A percentile compares a stretch with the other conserved stretches of the same genome.
phyloP scores from a whole-genome alignment of 2,329 filamentous ascomycete genomes.

The Verticillium klebahnii region DNA sequence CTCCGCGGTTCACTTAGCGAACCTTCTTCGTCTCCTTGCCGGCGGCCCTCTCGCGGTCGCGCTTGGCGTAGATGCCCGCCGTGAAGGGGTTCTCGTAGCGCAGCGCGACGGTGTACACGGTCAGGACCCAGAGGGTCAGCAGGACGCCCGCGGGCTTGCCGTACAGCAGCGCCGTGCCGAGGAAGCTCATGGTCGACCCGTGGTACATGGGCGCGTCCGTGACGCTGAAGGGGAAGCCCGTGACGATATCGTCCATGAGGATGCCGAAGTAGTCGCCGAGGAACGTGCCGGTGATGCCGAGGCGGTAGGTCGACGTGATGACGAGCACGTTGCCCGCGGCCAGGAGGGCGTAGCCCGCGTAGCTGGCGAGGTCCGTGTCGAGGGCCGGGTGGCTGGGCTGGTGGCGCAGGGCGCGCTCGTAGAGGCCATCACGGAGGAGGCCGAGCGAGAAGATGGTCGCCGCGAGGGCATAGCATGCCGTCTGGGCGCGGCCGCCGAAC shows the following conservation, averaged over 20 bases:
- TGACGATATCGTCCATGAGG: conserved; percentile 91
- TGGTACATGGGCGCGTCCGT: conserved; percentile 94
- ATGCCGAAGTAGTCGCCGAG: conserved; percentile 98
- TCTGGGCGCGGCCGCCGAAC: conserved; percentile 71
- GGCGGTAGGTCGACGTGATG: conserved; percentile 80
- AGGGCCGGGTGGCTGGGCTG: conserved; percentile 74
- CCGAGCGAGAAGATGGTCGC: conserved; percentile 87
- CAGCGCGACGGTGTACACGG: conserved; percentile 77
- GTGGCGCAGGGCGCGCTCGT: conserved; percentile 75
- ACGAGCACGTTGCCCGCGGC: conserved; percentile 78
- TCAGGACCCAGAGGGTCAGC: conserved; percentile 68
- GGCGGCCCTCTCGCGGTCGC: conserved; percentile 55
- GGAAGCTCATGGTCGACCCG: conserved; percentile 86
- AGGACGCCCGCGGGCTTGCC: conserved; percentile 84
- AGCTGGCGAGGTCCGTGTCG: conserved; percentile 51
- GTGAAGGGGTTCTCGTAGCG: conserved; percentile 94
- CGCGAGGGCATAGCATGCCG: conserved; percentile 87
- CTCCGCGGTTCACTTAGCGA: conserved; percentile 28
- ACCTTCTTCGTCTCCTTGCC: conserved; percentile 46
- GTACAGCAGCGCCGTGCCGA: conserved; percentile 79
- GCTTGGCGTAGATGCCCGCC: conserved; percentile 84
- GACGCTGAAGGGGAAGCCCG: conserved; percentile 92
- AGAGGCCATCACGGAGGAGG: conserved; percentile 81
- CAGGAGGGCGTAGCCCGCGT: conserved; percentile 68
- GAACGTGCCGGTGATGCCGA: conserved; percentile 94